Percentiles rank a stretch among this genome's conserved stretches.
Conservation (phyloP, 192 early-diverging fungal species). For the Phlyctochytrium arcticum region DNA sequence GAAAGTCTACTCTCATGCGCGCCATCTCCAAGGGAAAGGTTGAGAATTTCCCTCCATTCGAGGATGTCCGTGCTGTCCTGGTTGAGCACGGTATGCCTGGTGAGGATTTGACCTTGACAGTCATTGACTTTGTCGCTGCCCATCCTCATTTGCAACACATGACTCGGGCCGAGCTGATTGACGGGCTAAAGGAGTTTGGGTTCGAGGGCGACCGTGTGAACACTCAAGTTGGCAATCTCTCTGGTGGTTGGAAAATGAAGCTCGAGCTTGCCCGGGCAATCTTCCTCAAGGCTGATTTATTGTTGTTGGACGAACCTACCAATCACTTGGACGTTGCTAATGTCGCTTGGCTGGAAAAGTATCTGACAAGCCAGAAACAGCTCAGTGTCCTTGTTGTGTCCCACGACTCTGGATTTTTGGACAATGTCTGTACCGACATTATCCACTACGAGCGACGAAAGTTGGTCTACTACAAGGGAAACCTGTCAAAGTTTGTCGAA, state of each 20-base stretch:
- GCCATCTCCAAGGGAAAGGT: slow-evolving; percentile 50
- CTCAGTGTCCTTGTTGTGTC: slow-evolving; percentile 74
- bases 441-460: slow-evolving; percentile 75
- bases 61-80: slow-evolving; percentile 43
- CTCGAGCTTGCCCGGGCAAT: slow-evolving; percentile 57
- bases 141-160: slow-evolving; percentile 33
- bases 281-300: slow-evolving; percentile 72
- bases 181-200: slow-evolving; percentile 39
- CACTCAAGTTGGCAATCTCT: slow-evolving; percentile 42
- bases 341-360: slow-evolving; percentile 74
- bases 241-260: slow-evolving; percentile 66
- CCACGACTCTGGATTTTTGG: slow-evolving; percentile 77
- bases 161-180: slow-evolving; percentile 24
- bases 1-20: slow-evolving; percentile 76
- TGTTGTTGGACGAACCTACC: slow-evolving; percentile 92
- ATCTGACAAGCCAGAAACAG: slow-evolving; percentile 58
- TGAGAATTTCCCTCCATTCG: slow-evolving; percentile 52
- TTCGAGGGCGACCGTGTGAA: slow-evolving; percentile 39
- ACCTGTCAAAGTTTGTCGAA: slow-evolving; percentile 73
- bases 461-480: slow-evolving; percentile 74
- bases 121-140: slow-evolving; percentile 47
- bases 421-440: slow-evolving; percentile 78
- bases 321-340: slow-evolving; percentile 80
- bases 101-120: slow-evolving; percentile 36
- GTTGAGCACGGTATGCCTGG: slow-evolving; percentile 55